Evolutionary conservation across 257 asterid genomes (phyloP), one percentile per base, ranked within the genome.

Genomic region (Rauvolfia tetraphylla): DNA sequence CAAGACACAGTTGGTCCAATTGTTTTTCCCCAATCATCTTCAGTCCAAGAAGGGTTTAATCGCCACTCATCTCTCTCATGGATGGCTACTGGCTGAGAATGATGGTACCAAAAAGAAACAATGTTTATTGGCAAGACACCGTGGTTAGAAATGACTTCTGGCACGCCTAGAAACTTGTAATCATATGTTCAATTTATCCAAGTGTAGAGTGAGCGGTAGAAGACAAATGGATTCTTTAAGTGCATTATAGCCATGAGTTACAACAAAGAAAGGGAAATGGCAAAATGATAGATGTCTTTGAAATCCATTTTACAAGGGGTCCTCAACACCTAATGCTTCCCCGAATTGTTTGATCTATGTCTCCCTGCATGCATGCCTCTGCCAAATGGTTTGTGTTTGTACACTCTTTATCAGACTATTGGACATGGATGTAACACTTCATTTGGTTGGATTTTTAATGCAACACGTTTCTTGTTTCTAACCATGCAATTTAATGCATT

Each of bases 1-100:
- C 82, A 22, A 53, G 68, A 73, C 81, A 78, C 20, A 12, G 17
- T 29, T 5, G 76, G 76, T 48, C 81, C 76, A 41, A 27, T 61
- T 78, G 76, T 69, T 63, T 71, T 72, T 66, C 14, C 53, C 59
- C 25, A 53, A 53, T 12, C 54, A 22, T 75, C 53, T 0, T 9
- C 56, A 13, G 3, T 49, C 79, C 49, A 75, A 44, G 48, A 22
- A 6, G 22, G 18, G 53, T 38, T 10, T n/a, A 61, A n/a, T 12
- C 31, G 9, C 18, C 36, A 4, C 17, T 29, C 39, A 4, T 18
- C 3, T 31, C 18, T 12, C 11, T 20, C 27, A 13, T 68, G 5
- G 38, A 49, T 49, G 56, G 23, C 56, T 13, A 49, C 4, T 49
- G 22, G 4, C 10, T 7, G 49, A 44, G 49, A 14, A 69, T 41